Evolutionary conservation across 768 basidiomycete species (phyloP).

Genomic region (Cystofilobasidium capitatum): DNA sequence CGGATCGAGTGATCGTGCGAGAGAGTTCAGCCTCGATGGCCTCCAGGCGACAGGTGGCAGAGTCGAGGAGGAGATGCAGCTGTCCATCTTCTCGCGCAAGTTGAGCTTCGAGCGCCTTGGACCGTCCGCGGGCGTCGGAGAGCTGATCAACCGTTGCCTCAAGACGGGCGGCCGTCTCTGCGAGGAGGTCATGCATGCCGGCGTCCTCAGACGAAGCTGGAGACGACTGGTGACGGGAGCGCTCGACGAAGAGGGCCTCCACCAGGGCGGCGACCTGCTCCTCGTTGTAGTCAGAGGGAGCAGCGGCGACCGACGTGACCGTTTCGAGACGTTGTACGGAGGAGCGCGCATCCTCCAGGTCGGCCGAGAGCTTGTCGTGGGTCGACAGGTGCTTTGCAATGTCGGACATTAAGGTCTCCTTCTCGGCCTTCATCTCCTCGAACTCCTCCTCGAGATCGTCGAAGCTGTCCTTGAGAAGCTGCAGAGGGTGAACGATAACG

Average conservation of each 20-base stretch:
- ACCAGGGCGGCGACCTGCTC: conserved; percentile 13
- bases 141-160: not conserved
- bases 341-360: conserved; percentile 2
- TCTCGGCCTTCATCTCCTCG: not conserved
- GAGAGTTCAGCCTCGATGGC: not conserved
- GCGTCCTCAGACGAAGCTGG: not conserved
- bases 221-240: not conserved
- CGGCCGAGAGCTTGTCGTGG: not conserved
- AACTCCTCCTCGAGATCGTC: conserved; percentile 11
- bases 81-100: not conserved
- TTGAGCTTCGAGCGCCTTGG: not conserved
- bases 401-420: not conserved
- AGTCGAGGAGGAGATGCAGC: not conserved
- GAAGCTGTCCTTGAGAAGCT: conserved; percentile 10
- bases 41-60: not conserved
- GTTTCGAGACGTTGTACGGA: conserved; percentile 1
- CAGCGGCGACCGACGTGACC: not conserved
- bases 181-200: not conserved
- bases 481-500: not conserved
- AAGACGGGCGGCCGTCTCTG: not conserved
- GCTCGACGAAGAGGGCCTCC: not conserved
- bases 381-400: not conserved
- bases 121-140: not conserved
- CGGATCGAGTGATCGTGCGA: not conserved
- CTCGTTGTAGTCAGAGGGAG: not conserved